Evolutionary conservation across 2,329 filamentous ascomycete species (phyloP), one percentile per base, ranked within the genome.

Genomic region (Ascochyta lentis): DNA sequence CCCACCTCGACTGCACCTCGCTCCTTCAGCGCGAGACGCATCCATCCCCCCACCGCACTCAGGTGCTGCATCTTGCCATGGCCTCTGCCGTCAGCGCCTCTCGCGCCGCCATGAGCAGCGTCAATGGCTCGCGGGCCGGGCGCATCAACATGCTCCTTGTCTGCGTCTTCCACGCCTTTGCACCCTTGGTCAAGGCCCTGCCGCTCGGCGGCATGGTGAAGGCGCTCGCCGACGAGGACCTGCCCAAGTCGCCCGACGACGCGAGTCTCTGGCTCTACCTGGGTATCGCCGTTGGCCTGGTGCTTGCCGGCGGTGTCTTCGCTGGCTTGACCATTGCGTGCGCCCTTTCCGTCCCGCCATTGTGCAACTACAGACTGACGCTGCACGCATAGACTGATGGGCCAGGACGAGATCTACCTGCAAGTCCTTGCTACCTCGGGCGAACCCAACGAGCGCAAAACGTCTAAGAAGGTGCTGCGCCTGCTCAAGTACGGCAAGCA

Each of bases 361-460:
- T 35, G 49, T 54, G 35, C n/a, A 22, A 46, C 56, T 47, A 51
- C 12, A 15, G 6, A 13, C 68, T 79, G 72, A 68, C 56, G 79
- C 15, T 0, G 13, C 64, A 73, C 0, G 15, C 65, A 73, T 77
- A 66, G 77, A 9, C 63, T 88, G 66, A 89, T 89, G 86, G 86
- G 86, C 52, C 86, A 89, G 79, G 95, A 99, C 79, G 93, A 96
- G 76, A 96, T 98, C 69, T 97, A 99, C 76, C 85, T 99, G 15
- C 95, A 97, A 78, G 95, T 99, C 62, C 89, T 99, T 61, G 88
- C 92, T 47, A 88, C 89, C 37, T 96, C 95, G 49, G 88, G 90
- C 41, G 89, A 91, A 76, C 92, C 89, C 51, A 82, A 87, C n/a
- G 94, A 98, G 78, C 89, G 88, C 70, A 91, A 87, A 71, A 92